phyloP scores from a whole-genome alignment of 257 asterid genomes.

The Catharanthus roseus region DNA sequence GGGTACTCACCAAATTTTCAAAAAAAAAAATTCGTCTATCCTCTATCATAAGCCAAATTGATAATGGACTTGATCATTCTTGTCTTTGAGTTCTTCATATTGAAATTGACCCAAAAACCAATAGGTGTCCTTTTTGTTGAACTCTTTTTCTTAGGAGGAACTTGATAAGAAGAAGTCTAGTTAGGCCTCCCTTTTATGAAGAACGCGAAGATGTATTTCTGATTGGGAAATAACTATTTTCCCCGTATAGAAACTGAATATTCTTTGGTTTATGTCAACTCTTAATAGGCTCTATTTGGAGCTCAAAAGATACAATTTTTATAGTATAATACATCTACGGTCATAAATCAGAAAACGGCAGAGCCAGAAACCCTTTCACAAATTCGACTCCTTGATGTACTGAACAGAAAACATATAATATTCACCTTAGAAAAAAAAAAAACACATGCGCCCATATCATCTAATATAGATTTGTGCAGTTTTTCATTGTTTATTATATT shows the following conservation, averaged over 20 bases:
- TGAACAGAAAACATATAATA: neutral
- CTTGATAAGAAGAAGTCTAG: neutral
- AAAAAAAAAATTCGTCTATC: conserved; percentile 6
- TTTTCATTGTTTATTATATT: too few relatives aligned
- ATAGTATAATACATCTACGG: neutral
- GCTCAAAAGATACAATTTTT: neutral
- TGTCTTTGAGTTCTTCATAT: conserved; percentile 2
- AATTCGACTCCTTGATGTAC: neutral
- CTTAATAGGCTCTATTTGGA: neutral
- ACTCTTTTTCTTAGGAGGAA: neutral
- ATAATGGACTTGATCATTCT: conserved; percentile 17
- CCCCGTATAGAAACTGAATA: conserved; percentile 1
- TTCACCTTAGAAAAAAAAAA: too few relatives aligned
- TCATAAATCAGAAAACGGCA: neutral
- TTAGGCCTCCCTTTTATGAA: neutral
- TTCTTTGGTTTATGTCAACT: neutral
- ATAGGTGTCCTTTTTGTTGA: neutral
- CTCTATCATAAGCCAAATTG: conserved; percentile 25
- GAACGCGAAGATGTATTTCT: neutral
- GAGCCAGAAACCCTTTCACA: neutral
- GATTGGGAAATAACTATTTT: neutral
- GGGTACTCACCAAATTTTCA: neutral
- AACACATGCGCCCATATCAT: too few relatives aligned
- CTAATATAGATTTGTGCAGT: too few relatives aligned
- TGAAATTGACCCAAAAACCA: neutral